Evolutionary conservation across 140 eudicot genomes (phyloP).

Genomic region (Erigeron philadelphicus): DNA sequence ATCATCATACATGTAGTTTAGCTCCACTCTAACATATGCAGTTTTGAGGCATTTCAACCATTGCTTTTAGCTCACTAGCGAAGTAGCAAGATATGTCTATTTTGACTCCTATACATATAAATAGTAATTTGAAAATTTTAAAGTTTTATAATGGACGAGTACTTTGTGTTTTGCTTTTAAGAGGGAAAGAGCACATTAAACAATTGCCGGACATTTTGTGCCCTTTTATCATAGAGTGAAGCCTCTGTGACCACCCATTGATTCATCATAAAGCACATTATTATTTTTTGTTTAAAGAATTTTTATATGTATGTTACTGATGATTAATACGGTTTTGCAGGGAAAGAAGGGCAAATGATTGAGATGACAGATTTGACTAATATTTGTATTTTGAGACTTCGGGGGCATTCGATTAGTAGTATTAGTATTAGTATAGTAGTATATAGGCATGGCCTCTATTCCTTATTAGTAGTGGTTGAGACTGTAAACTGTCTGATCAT

Average conservation of each 20-base stretch:
- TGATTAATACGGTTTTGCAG: slow-evolving; percentile 33
- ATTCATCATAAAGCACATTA: neutral
- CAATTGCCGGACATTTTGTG: neutral
- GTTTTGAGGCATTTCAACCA: neutral
- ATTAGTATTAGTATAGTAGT: slow-evolving; percentile 13
- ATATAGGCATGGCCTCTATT: slow-evolving; percentile 18
- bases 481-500: slow-evolving; percentile 9
- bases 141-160: neutral
- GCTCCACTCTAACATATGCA: neutral
- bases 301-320: neutral
- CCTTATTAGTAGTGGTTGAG: neutral
- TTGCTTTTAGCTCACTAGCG: neutral
- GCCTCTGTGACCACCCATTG: neutral
- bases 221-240: neutral
- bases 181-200: neutral
- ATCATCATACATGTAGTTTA: neutral
- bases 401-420: slow-evolving; percentile 11
- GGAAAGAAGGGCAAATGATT: slow-evolving; percentile 71
- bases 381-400: slow-evolving; percentile 23
- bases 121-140: neutral
- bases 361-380: neutral
- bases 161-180: neutral
- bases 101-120: neutral
- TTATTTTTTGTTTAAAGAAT: neutral
- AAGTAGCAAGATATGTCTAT: neutral